Conservation (phyloP, 2,329 filamentous ascomycete species). For the Colletotrichum siamense region DNA sequence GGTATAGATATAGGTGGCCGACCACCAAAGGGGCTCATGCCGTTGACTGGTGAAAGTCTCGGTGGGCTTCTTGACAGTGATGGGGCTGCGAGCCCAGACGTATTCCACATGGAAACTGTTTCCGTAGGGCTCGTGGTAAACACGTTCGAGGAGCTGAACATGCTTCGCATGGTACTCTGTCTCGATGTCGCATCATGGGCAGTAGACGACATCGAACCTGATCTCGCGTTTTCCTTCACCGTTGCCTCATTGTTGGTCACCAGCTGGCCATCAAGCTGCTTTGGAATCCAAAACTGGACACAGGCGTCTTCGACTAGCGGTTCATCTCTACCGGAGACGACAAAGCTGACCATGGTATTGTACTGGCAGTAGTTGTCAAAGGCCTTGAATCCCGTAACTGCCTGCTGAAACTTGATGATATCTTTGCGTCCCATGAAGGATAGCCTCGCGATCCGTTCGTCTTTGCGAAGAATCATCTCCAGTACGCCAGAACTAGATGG, state of each 20-base stretch:
- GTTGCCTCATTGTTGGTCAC: constrained; percentile 25
- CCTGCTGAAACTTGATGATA: constrained; percentile 37
- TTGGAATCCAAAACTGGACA: constrained; percentile 38
- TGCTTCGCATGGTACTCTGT: background rate
- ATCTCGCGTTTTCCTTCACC: background rate
- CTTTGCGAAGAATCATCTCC: constrained; percentile 34
- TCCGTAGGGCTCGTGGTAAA: constrained; percentile 7
- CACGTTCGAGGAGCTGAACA: background rate
- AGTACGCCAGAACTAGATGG: constrained; percentile 16
- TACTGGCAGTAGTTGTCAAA: constrained; percentile 32
- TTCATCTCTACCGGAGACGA: constrained; percentile 25
- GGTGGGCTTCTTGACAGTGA: constrained; percentile 25
- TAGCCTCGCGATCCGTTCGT: constrained; percentile 35
- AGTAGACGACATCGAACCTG: background rate
- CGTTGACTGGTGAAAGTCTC: background rate
- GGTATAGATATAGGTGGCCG: constrained; percentile 14
- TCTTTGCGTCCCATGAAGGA: constrained; percentile 30
- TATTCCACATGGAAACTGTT: constrained; percentile 3
- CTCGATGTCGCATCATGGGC: background rate
- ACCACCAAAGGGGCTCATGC: background rate
- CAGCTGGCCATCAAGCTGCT: constrained; percentile 29
- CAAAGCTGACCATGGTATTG: constrained; percentile 32
- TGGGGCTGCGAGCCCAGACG: background rate
- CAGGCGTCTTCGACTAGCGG: constrained; percentile 31
- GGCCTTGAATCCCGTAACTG: constrained; percentile 35